Evolutionary conservation across 768 basidiomycete species (phyloP).

Genomic region (Coprinopsis marcescibilis): DNA sequence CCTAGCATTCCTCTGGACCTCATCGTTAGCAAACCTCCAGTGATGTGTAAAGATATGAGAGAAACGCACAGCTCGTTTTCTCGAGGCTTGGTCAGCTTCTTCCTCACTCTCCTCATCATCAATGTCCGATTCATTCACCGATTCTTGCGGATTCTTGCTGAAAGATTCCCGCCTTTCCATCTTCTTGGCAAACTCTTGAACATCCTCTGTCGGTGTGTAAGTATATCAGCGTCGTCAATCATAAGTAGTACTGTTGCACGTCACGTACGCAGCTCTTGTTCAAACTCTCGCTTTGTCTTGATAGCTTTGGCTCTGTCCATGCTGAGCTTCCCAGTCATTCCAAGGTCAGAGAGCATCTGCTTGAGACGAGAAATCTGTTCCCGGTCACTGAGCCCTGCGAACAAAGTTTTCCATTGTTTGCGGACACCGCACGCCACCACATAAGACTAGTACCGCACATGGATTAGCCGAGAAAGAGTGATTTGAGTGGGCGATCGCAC

Average conservation of each 20-base stretch:
- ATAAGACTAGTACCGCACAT: constrained; percentile 42
- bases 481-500: constrained; percentile 26
- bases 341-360: constrained; percentile 61
- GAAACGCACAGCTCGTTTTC: constrained; percentile 2
- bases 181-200: constrained; percentile 60
- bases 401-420: constrained; percentile 72
- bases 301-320: constrained; percentile 78
- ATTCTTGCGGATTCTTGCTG: constrained; percentile 15
- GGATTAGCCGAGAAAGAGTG: not conserved
- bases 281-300: constrained; percentile 67
- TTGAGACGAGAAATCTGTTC: constrained; percentile 64
- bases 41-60: not conserved
- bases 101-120: constrained; percentile 23
- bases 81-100: constrained; percentile 11
- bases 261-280: constrained; percentile 67
- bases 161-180: constrained; percentile 29
- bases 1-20: constrained; percentile 6
- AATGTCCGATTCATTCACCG: too few relatives aligned
- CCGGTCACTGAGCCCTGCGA: constrained; percentile 49
- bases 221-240: not conserved
- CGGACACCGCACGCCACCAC: constrained; percentile 73
- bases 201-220: constrained; percentile 51
- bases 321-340: constrained; percentile 75
- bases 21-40: not conserved
- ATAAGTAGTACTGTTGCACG: not conserved